phyloP scores from a whole-genome alignment of 768 basidiomycete genomes.

The Mrakia hoshinonis region DNA sequence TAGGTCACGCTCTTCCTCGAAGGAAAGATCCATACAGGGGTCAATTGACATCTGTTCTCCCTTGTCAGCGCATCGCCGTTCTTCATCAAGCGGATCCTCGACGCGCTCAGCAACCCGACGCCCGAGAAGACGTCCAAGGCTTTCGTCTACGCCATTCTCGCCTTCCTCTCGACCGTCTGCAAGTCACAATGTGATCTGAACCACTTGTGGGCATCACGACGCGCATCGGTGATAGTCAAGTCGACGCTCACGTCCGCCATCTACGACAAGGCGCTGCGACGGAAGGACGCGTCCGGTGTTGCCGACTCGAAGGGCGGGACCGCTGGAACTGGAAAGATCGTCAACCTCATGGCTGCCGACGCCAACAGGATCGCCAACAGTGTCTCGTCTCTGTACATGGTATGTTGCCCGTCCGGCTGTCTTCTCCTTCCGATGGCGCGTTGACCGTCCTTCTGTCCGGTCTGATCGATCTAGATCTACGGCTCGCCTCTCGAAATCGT shows the following conservation, averaged over 20 bases:
- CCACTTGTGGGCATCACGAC: conserved; percentile 26
- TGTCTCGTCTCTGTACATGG: conserved; percentile 18
- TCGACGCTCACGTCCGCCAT: conserved; percentile 24
- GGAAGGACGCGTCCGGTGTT: conserved; percentile 23
- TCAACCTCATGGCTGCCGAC: conserved; percentile 24
- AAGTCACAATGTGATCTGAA: conserved; percentile 27
- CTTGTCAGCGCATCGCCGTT: conserved; percentile 5
- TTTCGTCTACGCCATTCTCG: conserved; percentile 24
- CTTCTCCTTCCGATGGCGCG: background rate
- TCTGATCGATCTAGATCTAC: conserved; percentile 18
- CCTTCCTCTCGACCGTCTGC: conserved; percentile 15
- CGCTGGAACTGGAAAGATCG: conserved; percentile 26
- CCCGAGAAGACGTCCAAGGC: conserved; percentile 10
- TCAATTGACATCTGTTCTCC: background rate
- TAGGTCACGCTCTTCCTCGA: too few species aligned
- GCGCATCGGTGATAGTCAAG: conserved; percentile 27
- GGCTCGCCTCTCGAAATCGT: conserved; percentile 25
- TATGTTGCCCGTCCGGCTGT: background rate
- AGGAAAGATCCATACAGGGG: too few species aligned
- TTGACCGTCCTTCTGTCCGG: too few species aligned
- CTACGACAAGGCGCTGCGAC: conserved; percentile 27
- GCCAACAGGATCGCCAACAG: conserved; percentile 24
- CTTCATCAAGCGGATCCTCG: conserved; percentile 28
- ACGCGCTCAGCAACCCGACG: conserved; percentile 15
- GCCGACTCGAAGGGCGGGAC: conserved; percentile 17